Conservation (phyloP, 148 eudicot genomes). For the Tetragonia tetragonoides region DNA sequence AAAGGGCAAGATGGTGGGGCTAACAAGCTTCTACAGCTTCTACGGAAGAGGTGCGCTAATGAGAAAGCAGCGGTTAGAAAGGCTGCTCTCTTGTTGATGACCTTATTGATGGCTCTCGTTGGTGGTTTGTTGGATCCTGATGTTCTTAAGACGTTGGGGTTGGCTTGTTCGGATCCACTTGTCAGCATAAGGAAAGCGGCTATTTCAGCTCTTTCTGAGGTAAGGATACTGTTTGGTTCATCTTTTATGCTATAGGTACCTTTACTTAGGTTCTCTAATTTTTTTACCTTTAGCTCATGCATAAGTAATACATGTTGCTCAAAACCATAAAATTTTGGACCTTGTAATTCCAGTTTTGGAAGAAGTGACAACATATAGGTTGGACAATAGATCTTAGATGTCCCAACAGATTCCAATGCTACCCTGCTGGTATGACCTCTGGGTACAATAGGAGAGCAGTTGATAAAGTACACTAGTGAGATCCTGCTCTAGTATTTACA, state of each 20-base stretch:
- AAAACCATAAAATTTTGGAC: too few relatives aligned
- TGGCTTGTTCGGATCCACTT: constrained; percentile 91
- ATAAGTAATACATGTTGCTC: too few relatives aligned
- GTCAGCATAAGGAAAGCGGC: constrained; percentile 95
- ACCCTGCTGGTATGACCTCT: neutral
- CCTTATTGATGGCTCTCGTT: constrained; percentile 59
- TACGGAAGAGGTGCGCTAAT: constrained; percentile 72
- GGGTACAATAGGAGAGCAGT: neutral
- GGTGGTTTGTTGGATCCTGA: constrained; percentile 64
- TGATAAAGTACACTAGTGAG: neutral
- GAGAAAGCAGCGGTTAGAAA: constrained; percentile 96
- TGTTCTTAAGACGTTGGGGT: constrained; percentile 78
- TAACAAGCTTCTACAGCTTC: constrained; percentile 56
- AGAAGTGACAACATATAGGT: neutral
- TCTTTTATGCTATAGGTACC: neutral
- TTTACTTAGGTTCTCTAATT: neutral
- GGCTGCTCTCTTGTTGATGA: constrained; percentile 72
- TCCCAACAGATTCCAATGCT: neutral
- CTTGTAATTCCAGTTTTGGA: too few relatives aligned
- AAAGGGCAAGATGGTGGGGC: constrained; percentile 31
- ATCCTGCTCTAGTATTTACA: neutral
- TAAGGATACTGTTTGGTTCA: constrained; percentile 24
- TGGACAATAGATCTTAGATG: neutral
- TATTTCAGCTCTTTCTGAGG: constrained; percentile 90
- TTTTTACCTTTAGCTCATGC: neutral